These are phyloP conservation scores for Lathyrus sativus DNA, from an alignment of 306 rosid genomes.

Conservation along the genomic window DNA sequence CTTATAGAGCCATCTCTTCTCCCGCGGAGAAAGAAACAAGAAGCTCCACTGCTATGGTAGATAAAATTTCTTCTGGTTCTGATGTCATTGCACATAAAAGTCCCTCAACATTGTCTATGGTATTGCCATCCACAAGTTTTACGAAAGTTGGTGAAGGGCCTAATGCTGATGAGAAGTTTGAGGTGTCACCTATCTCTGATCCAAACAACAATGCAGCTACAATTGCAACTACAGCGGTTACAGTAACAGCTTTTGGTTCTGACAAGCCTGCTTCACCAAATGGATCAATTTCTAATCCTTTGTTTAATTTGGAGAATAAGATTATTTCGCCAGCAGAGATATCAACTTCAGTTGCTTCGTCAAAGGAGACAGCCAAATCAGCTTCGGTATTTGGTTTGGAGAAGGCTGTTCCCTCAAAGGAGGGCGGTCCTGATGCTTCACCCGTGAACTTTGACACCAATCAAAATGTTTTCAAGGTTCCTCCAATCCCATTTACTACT, in stretches of 20 bases:
- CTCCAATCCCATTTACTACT: slow-evolving; percentile 40
- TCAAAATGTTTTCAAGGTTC: slow-evolving; percentile 40
- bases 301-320: slow-evolving; percentile 36
- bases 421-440: slow-evolving; percentile 42
- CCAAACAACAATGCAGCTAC: slow-evolving; percentile 37
- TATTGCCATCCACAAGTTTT: slow-evolving; percentile 35
- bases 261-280: slow-evolving; percentile 43
- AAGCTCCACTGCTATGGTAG: slow-evolving; percentile 34
- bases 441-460: slow-evolving; percentile 34
- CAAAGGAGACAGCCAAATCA: slow-evolving; percentile 36
- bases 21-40: slow-evolving; percentile 46
- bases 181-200: slow-evolving; percentile 36
- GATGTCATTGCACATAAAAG: slow-evolving; percentile 42
- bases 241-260: slow-evolving; percentile 43
- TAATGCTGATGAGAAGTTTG: slow-evolving; percentile 44
- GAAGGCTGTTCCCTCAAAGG: slow-evolving; percentile 45
- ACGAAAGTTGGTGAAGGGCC: slow-evolving; percentile 40
- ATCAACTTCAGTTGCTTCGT: slow-evolving; percentile 28
- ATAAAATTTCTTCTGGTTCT: slow-evolving; percentile 39
- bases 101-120: slow-evolving; percentile 41
- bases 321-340: slow-evolving; percentile 24
- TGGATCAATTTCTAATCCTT: slow-evolving; percentile 42
- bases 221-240: slow-evolving; percentile 13
- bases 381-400: slow-evolving; percentile 45
- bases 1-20: slow-evolving; percentile 43